Percentiles rank a stretch among this genome's conserved stretches.
Conservation (phyloP, 1,139 yeast genomes). For the Saccharomyces pastorianus region DNA sequence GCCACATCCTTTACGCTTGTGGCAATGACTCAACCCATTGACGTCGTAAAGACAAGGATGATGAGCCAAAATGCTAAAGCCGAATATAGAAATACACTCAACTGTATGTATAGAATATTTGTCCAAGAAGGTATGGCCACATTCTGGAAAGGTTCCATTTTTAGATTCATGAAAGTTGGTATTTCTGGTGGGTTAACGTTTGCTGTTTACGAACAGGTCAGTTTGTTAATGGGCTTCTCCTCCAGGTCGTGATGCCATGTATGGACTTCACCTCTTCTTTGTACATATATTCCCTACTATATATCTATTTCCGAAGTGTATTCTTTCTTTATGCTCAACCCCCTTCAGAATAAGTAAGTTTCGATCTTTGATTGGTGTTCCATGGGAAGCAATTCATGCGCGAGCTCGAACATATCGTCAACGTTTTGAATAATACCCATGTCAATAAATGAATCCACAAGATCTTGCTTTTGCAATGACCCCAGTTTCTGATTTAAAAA, state of each 20-base stretch:
- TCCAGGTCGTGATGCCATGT: background rate
- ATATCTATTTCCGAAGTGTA: background rate
- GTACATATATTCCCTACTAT: background rate
- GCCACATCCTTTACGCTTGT: conserved; percentile 61
- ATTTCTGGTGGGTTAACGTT: conserved; percentile 76
- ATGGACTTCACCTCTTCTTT: background rate
- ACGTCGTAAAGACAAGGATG: conserved; percentile 81
- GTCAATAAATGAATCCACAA: background rate
- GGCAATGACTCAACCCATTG: conserved; percentile 80
- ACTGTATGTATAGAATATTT: conserved; percentile 66
- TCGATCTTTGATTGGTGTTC: background rate
- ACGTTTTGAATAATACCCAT: background rate
- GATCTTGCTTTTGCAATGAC: background rate
- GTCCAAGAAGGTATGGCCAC: conserved; percentile 56
- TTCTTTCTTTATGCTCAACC: background rate
- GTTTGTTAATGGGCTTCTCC: conserved; percentile 1
- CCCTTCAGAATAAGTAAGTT: background rate
- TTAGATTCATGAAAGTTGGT: conserved; percentile 70
- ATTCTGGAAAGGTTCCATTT: conserved; percentile 74
- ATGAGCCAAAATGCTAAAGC: conserved; percentile 58
- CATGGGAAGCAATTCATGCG: background rate
- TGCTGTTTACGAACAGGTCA: conserved; percentile 46
- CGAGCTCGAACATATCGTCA: background rate
- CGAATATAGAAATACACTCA: conserved; percentile 52
- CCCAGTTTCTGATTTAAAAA: background rate